Evolutionary conservation across 1,284 basidiomycete genomes (phyloP).

Genomic region (Pyrrhoderma noxium): DNA sequence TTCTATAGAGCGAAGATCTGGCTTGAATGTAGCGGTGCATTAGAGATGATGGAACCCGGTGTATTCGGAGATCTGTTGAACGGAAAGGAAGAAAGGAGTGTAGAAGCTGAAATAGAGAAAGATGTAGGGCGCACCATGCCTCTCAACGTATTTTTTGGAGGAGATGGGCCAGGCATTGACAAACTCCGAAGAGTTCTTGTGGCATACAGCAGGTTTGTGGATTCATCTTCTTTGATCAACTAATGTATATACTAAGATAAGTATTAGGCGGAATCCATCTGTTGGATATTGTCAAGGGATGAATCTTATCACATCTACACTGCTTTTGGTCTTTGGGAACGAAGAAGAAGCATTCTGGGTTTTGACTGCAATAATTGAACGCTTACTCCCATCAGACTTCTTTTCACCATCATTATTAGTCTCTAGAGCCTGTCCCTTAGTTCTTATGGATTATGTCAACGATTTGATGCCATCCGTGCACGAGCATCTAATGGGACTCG

Average conservation of each 20-base stretch:
- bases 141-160: slow-evolving; percentile 93
- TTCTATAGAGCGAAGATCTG: slow-evolving; percentile 84
- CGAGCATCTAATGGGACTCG: slow-evolving; percentile 69
- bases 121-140: slow-evolving; percentile 94
- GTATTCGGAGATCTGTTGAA: slow-evolving; percentile 80
- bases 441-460: slow-evolving; percentile 81
- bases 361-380: slow-evolving; percentile 82
- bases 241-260: not conserved
- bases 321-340: slow-evolving; percentile 86
- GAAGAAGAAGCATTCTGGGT: slow-evolving; percentile 99
- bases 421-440: slow-evolving; percentile 89
- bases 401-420: slow-evolving; percentile 80
- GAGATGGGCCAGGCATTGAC: slow-evolving; percentile 87
- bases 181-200: slow-evolving; percentile 86
- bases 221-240: not conserved
- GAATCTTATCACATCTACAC: slow-evolving; percentile 92
- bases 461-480: slow-evolving; percentile 73
- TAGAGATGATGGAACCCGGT: slow-evolving; percentile 90
- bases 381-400: slow-evolving; percentile 76
- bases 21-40: slow-evolving; percentile 87
- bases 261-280: slow-evolving; percentile 63
- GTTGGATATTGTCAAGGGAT: slow-evolving; percentile 92
- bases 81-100: slow-evolving; percentile 47
- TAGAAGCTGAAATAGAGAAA: slow-evolving; percentile 87
- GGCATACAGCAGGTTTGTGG: slow-evolving; percentile 81